Percentiles rank a stretch among this genome's conserved stretches.
Evolutionary conservation across 139 green algal species (phyloP).

Genomic region (Volvox reticuliferus): DNA sequence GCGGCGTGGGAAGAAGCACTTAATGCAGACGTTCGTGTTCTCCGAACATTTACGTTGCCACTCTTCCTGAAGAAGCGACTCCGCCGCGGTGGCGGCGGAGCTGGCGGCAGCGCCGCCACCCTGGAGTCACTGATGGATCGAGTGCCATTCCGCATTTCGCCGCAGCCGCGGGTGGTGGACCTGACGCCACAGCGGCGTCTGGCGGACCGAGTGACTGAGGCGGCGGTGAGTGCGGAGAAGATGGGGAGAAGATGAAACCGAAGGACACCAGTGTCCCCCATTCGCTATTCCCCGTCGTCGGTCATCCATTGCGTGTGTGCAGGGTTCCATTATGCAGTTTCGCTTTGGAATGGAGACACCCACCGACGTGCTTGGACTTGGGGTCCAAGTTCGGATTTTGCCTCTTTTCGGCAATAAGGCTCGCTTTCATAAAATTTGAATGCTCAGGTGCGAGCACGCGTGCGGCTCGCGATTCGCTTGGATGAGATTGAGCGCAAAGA

Average conservation of each 20-base stretch:
- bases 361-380: no score
- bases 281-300: no score
- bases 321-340: not conserved
- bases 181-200: constrained; percentile 60
- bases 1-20: not conserved
- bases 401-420: no score
- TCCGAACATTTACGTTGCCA: constrained; percentile 95
- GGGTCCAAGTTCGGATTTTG: no score
- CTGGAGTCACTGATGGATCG: constrained; percentile 89
- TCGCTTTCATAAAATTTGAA: no score
- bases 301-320: no score
- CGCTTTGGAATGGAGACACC: no score
- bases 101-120: constrained; percentile 66
- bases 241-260: constrained; percentile 26
- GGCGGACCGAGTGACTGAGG: constrained; percentile 46
- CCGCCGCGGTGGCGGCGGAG: constrained; percentile 75
- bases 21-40: constrained; percentile 96
- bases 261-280: no score
- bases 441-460: constrained; percentile 46
- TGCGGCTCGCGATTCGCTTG: constrained; percentile 69
- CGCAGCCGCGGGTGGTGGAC: constrained; percentile 70
- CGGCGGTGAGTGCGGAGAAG: constrained; percentile 68
- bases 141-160: constrained; percentile 67
- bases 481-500: constrained; percentile 75
- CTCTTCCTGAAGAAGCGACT: constrained; percentile 76